Percentiles rank a stretch among this genome's conserved stretches.
Conservation (phyloP, 2,329 filamentous ascomycete genomes). For the Alternaria sp. region DNA sequence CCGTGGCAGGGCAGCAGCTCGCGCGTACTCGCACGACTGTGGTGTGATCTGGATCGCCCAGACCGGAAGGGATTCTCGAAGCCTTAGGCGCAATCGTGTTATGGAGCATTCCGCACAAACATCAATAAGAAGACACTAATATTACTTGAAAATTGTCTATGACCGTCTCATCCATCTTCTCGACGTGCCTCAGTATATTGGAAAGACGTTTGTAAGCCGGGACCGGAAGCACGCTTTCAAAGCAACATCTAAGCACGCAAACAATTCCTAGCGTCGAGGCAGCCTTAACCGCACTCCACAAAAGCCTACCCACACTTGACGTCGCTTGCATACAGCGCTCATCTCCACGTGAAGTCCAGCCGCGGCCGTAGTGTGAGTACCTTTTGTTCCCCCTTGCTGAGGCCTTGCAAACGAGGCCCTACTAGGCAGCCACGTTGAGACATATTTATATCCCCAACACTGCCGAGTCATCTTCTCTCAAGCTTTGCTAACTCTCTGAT, state of each 20-base stretch:
- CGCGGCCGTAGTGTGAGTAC: constrained; percentile 3
- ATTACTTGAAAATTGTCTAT: background rate
- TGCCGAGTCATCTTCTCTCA: background rate
- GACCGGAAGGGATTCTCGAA: background rate
- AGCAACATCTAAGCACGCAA: constrained; percentile 3
- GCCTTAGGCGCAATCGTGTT: background rate
- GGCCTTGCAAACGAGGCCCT: background rate
- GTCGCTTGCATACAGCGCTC: background rate
- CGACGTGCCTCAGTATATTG: background rate
- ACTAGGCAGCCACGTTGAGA: background rate
- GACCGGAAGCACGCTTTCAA: background rate
- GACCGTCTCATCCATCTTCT: background rate
- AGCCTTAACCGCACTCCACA: constrained; percentile 7
- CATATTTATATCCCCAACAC: background rate
- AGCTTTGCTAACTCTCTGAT: background rate
- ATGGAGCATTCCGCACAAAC: background rate
- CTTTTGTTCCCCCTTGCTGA: background rate
- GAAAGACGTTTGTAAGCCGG: constrained; percentile 1
- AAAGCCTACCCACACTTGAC: background rate
- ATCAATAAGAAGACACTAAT: background rate
- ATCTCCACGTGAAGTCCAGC: background rate
- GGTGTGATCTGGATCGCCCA: constrained; percentile 28
- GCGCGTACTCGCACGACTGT: constrained; percentile 28
- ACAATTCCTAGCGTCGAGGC: background rate
- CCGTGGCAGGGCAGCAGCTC: constrained; percentile 12